These are phyloP conservation scores for Secale cereale DNA, from an alignment of 176 grass and related monocot genomes.

Conservation along the genomic window DNA sequence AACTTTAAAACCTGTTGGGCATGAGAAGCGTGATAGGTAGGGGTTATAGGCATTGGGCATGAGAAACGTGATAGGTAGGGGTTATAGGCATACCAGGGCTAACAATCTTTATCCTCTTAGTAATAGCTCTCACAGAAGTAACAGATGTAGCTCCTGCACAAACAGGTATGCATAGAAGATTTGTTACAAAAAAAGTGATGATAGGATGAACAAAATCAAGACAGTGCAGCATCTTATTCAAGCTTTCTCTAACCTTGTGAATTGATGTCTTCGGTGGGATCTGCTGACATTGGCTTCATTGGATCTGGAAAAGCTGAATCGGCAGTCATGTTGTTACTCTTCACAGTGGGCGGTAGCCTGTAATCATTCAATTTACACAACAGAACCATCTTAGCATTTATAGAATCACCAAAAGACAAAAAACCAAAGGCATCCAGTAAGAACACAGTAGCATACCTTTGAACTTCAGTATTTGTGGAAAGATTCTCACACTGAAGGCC, in stretches of 20 bases:
- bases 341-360: slow-evolving; percentile 43
- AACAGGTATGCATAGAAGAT: background rate
- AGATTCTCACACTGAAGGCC: slow-evolving; percentile 32
- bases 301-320: slow-evolving; percentile 32
- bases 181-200: background rate
- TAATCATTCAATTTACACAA: slow-evolving; percentile 9
- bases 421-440: slow-evolving; percentile 1
- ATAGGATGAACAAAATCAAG: slow-evolving; percentile 3
- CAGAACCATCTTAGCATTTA: slow-evolving; percentile 26
- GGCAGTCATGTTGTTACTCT: background rate
- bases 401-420: slow-evolving; percentile 10
- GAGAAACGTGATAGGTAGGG: background rate
- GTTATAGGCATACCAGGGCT: slow-evolving; percentile 56
- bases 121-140: slow-evolving; percentile 77
- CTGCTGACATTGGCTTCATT: slow-evolving; percentile 32
- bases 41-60: background rate
- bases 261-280: slow-evolving; percentile 34
- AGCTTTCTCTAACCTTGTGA: slow-evolving; percentile 46
- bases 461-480: slow-evolving; percentile 35
- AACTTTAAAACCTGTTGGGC: background rate
- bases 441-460: slow-evolving; percentile 40
- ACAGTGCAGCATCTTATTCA: slow-evolving; percentile 3
- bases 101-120: slow-evolving; percentile 83
- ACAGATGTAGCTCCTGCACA: slow-evolving; percentile 51
- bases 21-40: background rate